A percentile compares a stretch with the other conserved stretches of the same genome.
These are phyloP conservation scores for Gyromitra esculenta DNA, from an alignment of 2,329 filamentous ascomycete genomes.

Conservation along the genomic window DNA sequence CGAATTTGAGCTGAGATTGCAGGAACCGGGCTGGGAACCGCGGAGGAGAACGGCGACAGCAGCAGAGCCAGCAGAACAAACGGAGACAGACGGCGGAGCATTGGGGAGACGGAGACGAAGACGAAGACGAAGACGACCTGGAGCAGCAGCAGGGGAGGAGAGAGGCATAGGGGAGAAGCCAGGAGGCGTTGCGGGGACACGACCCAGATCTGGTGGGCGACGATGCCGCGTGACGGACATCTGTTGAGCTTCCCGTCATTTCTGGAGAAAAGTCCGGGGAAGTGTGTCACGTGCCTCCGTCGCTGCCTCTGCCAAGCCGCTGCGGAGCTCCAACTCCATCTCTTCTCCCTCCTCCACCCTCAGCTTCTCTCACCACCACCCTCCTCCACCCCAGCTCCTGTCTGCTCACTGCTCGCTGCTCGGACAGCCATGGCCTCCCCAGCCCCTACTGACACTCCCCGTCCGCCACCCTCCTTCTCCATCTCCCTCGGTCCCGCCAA, in stretches of 20 bases:
- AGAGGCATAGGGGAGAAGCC: background rate
- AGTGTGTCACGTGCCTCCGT: background rate
- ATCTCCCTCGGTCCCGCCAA: conserved; percentile 56
- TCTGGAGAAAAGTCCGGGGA: conserved; percentile 20
- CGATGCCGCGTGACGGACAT: conserved; percentile 20
- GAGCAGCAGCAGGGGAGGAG: background rate
- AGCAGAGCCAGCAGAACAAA: conserved; percentile 16
- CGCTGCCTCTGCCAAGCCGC: conserved; percentile 8
- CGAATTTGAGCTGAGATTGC: conserved; percentile 1
- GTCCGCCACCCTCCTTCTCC: conserved; percentile 46
- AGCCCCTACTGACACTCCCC: conserved; percentile 22
- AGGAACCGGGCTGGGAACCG: background rate
- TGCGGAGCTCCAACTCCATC: background rate
- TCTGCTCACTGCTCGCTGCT: background rate
- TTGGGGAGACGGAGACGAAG: background rate
- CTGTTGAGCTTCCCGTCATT: conserved; percentile 1
- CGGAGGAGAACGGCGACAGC: background rate
- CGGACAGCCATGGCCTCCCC: conserved; percentile 34
- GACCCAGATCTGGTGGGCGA: background rate
- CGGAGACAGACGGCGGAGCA: conserved; percentile 15
- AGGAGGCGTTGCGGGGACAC: background rate
- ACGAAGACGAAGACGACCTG: background rate
- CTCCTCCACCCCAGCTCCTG: background rate
- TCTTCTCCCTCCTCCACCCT: background rate
- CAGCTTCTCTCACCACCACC: background rate